phyloP scores from a whole-genome alignment of 257 asterid genomes.

The Thymus quinquecostatus region DNA sequence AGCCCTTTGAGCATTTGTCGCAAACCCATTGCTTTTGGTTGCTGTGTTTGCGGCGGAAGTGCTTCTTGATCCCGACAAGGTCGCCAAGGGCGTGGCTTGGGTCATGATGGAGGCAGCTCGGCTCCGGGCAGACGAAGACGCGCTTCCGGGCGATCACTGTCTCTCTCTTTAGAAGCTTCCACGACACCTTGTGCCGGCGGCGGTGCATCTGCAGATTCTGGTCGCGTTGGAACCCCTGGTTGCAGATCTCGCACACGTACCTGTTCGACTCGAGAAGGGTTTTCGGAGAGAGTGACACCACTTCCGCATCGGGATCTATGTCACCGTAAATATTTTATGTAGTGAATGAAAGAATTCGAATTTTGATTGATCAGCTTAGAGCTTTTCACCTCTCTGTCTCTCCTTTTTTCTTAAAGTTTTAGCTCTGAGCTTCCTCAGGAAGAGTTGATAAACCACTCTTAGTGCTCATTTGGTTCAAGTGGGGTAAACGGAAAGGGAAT shows the following conservation, averaged over 20 bases:
- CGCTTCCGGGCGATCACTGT: conserved; percentile 44
- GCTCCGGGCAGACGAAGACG: conserved; percentile 76
- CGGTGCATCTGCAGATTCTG: conserved; percentile 96
- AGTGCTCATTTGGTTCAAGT: too few species aligned
- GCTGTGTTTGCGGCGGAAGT: conserved; percentile 69
- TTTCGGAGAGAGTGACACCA: conserved; percentile 78
- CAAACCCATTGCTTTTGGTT: conserved; percentile 71
- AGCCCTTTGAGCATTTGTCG: conserved; percentile 62
- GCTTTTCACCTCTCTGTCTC: background rate
- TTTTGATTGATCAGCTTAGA: too few species aligned
- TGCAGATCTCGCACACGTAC: conserved; percentile 96
- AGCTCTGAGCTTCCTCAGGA: too few species aligned
- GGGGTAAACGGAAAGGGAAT: too few species aligned
- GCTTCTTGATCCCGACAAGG: conserved; percentile 75
- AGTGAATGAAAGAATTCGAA: too few species aligned
- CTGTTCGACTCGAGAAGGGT: conserved; percentile 84
- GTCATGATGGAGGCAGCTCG: conserved; percentile 75
- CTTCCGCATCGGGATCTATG: conserved; percentile 90
- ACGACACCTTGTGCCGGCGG: conserved; percentile 86
- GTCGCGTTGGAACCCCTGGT: conserved; percentile 89
- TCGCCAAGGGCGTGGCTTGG: conserved; percentile 82
- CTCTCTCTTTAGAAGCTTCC: conserved; percentile 89
- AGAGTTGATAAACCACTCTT: too few species aligned
- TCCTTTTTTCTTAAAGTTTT: too few species aligned
- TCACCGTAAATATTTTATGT: background rate